Evolutionary conservation across 1,284 basidiomycete genomes (phyloP).

Genomic region (Entoloma clypeatum): DNA sequence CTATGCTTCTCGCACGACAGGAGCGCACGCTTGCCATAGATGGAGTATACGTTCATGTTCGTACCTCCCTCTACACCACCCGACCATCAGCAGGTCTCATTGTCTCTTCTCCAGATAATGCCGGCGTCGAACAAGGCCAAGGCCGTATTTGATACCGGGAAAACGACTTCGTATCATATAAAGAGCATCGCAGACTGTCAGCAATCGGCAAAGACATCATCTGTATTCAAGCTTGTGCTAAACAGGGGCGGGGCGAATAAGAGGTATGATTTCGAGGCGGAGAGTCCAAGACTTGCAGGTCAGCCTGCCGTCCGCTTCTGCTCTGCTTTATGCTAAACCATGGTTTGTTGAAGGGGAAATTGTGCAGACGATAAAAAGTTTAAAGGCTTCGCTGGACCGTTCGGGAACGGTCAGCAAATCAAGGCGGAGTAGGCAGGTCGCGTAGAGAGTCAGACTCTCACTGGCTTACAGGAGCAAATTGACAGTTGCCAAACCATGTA

Average conservation of each 20-base stretch:
- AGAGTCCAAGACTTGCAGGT: constrained; percentile 79
- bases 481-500: too few species aligned
- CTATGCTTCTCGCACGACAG: constrained; percentile 87
- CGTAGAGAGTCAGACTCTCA: constrained; percentile 18
- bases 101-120: constrained; percentile 65
- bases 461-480: too few species aligned
- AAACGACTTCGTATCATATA: constrained; percentile 91
- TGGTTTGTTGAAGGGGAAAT: constrained; percentile 52
- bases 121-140: constrained; percentile 76
- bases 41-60: constrained; percentile 89
- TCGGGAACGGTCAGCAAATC: constrained; percentile 55
- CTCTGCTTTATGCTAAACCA: constrained; percentile 2
- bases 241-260: constrained; percentile 63
- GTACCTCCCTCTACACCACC: constrained; percentile 23
- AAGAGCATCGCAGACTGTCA: constrained; percentile 83
- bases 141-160: constrained; percentile 82
- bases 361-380: constrained; percentile 58
- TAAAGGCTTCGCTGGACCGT: constrained; percentile 58
- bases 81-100: not conserved
- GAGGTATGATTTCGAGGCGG: constrained; percentile 97
- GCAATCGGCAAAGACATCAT: constrained; percentile 76
- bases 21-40: constrained; percentile 93
- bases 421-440: constrained; percentile 52
- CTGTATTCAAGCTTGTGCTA: constrained; percentile 74
- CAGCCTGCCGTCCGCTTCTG: constrained; percentile 23